phyloP scores from a whole-genome alignment of 108 stramenopile species.

The Stephanodiscus minutulus region DNA sequence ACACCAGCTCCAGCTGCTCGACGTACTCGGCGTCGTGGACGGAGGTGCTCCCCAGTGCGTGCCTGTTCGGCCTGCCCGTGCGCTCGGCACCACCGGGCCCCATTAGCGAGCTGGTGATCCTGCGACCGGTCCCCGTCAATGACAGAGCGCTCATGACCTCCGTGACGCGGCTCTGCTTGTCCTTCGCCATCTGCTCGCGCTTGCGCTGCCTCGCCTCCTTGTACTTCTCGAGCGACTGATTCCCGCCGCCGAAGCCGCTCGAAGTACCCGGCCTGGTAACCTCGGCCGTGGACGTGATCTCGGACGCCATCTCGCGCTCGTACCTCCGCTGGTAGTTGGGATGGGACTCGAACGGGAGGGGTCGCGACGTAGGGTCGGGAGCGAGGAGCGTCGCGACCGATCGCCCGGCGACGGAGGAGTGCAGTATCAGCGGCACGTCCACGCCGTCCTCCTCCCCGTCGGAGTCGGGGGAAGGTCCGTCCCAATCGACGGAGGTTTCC shows the following conservation, averaged over 20 bases:
- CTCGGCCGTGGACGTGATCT: conserved; percentile 61
- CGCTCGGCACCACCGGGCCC: conserved; percentile 90
- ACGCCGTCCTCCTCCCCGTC: conserved; percentile 47
- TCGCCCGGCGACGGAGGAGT: conserved; percentile 74
- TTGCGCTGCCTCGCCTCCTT: conserved; percentile 77
- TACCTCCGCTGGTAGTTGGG: conserved; percentile 67
- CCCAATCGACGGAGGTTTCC: conserved; percentile 61
- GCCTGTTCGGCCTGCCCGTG: conserved; percentile 74
- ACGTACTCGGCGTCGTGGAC: conserved; percentile 81
- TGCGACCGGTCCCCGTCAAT: conserved; percentile 72
- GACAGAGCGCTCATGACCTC: conserved; percentile 76
- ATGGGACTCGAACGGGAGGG: conserved; percentile 62
- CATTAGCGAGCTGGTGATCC: conserved; percentile 86
- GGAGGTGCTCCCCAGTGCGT: conserved; percentile 51
- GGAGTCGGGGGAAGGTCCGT: conserved; percentile 54
- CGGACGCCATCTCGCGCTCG: conserved; percentile 53
- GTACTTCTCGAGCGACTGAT: conserved; percentile 64
- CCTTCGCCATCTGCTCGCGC: conserved; percentile 82
- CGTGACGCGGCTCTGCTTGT: conserved; percentile 85
- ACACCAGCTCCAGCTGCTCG: conserved; percentile 85
- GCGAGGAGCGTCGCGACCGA: conserved; percentile 69
- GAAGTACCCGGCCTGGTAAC: conserved; percentile 39
- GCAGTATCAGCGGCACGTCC: conserved; percentile 73
- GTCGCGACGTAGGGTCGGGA: conserved; percentile 67
- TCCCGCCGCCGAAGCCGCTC: conserved; percentile 57